phyloP scores from a whole-genome alignment of 2,329 filamentous ascomycete genomes.

The Fusarium poae region DNA sequence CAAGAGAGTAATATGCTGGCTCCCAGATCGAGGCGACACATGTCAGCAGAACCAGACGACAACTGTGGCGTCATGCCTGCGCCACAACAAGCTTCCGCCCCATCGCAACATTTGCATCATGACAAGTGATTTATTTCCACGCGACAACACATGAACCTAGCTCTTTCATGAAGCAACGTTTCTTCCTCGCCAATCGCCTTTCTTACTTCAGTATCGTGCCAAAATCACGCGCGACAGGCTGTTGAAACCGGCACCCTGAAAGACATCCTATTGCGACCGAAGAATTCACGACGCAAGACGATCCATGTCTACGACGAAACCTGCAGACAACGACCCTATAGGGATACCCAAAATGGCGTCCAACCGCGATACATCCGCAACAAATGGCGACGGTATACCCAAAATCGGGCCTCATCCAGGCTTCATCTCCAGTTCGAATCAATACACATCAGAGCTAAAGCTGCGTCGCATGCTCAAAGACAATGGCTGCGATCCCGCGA shows the following conservation, averaged over 20 bases:
- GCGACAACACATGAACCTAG: neutral
- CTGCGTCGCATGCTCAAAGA: constrained; percentile 79
- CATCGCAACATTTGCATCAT: constrained; percentile 27
- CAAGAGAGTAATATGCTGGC: too few species aligned
- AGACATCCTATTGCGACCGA: neutral
- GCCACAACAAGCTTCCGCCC: constrained; percentile 38
- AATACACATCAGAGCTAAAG: constrained; percentile 85
- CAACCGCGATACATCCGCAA: constrained; percentile 16
- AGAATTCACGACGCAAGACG: neutral
- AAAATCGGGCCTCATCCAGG: constrained; percentile 61
- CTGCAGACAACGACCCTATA: neutral
- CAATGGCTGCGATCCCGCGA: constrained; percentile 78
- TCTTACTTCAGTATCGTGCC: too few species aligned
- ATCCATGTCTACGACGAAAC: neutral
- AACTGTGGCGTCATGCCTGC: constrained; percentile 7
- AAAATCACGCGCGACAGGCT: too few species aligned
- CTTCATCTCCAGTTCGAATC: constrained; percentile 65
- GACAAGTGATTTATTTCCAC: constrained; percentile 22
- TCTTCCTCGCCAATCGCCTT: neutral
- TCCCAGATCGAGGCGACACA: too few species aligned
- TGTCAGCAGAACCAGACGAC: too few species aligned
- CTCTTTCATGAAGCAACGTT: neutral
- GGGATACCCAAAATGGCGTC: constrained; percentile 27
- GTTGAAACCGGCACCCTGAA: neutral
- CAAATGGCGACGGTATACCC: constrained; percentile 37